Base-by-base conservation (phyloP, 257 asterid species). In the Nyctanthes arbortristis region DNA sequence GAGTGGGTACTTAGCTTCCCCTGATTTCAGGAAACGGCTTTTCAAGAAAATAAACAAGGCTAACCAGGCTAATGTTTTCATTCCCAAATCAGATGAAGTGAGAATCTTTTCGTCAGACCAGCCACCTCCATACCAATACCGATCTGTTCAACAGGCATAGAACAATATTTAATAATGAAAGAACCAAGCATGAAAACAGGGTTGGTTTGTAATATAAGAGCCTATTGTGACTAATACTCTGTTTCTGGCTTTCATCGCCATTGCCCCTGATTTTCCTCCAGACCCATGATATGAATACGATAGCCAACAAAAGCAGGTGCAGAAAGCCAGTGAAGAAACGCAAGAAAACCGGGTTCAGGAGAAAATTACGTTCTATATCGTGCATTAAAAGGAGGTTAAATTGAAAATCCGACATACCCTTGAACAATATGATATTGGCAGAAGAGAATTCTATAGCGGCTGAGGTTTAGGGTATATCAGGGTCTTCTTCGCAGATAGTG, bases 91-190 rank as follows among this genome's bases (percentile, higher is more conserved):
- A n/a, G 61, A 22, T 43, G 77, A 69, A 36, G 84, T 79, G 32
- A 81, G 57, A 33, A 84, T 76, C 74, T 93, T 87, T 85, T 88
- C 96, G 56, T 90, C 91, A 34, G 82, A 76, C 88, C 89, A 89
- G 34, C 91, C 95, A 72, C 61, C 81, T 77, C 67, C 77, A 67
- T 82, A 82, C 96, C 95, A 90, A 57, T 68, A 84, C 40, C 90
- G 90, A 58, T 74, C 80, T n/a, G 83, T 69, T 66, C 61, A 86
- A 67, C 3, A 85, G 57, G 79, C 88, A 78, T 4, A 88, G 66
- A 35, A 73, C 67, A 54, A 90, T 79, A 77, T 84, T 82, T 56
- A 90, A 76, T 7, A 73, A 54, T 3, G 88, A 82, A 47, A 93
- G 63, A 25, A 80, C 61, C 71, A 84, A 68, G 36, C 81, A 88